These are phyloP conservation scores for Gentiana macrophylla DNA, from an alignment of 257 asterid species.

Conservation along the genomic window DNA sequence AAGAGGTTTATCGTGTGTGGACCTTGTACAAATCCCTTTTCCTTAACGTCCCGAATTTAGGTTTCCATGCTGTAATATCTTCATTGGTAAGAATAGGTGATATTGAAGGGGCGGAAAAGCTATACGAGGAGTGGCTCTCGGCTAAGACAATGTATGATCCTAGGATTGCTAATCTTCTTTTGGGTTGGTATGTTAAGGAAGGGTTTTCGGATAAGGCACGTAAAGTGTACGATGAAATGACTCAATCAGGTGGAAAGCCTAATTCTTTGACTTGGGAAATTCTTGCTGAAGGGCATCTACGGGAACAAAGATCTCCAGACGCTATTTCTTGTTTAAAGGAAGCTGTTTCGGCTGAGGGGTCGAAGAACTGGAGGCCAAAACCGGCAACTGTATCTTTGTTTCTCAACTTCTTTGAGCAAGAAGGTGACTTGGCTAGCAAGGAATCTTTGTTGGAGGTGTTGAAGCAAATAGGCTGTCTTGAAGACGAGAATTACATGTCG, in stretches of 20 bases:
- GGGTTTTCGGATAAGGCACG: slow-evolving; percentile 44
- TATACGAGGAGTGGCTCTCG: slow-evolving; percentile 71
- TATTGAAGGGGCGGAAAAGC: slow-evolving; percentile 60
- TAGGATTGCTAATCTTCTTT: slow-evolving; percentile 60
- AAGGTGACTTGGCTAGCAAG: slow-evolving; percentile 35
- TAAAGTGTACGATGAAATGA: slow-evolving; percentile 54
- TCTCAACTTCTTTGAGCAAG: slow-evolving; percentile 48
- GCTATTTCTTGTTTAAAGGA: slow-evolving; percentile 69
- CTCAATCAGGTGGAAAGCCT: slow-evolving; percentile 60
- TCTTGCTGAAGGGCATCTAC: slow-evolving; percentile 59
- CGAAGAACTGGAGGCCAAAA: slow-evolving; percentile 72
- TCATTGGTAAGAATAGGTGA: slow-evolving; percentile 57
- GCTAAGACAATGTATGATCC: slow-evolving; percentile 52
- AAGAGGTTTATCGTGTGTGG: slow-evolving; percentile 79
- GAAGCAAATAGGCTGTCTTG: slow-evolving; percentile 51
- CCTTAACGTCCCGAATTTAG: slow-evolving; percentile 46
- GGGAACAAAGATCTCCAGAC: slow-evolving; percentile 34
- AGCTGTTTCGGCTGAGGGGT: slow-evolving; percentile 49
- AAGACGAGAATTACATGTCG: slow-evolving; percentile 44
- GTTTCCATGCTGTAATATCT: slow-evolving; percentile 62
- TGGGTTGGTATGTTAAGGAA: slow-evolving; percentile 51
- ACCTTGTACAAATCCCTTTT: slow-evolving; percentile 51
- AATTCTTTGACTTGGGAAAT: slow-evolving; percentile 84
- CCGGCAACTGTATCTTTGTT: slow-evolving; percentile 37
- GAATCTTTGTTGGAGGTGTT: slow-evolving; percentile 40